A percentile compares a stretch with the other conserved stretches of the same genome.
Conservation (phyloP, 2,329 filamentous ascomycete genomes). For the Fusarium piperis region DNA sequence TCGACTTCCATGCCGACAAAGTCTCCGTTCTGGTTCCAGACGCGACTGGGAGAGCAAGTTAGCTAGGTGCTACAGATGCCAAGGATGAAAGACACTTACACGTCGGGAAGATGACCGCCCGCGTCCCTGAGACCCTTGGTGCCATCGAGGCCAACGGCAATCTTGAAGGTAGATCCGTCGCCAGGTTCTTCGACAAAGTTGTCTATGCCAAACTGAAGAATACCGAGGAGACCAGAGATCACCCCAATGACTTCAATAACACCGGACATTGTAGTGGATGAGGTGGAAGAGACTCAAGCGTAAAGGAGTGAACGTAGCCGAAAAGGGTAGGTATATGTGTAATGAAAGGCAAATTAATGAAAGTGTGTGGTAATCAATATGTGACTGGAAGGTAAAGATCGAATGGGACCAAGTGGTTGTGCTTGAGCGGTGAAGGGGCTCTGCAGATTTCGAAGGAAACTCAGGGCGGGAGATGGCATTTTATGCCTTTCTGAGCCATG, state of each 20-base stretch:
- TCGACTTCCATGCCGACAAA: neutral
- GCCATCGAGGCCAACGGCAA: neutral
- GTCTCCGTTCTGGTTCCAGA: neutral
- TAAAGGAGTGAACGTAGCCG: neutral
- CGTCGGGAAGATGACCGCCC: neutral
- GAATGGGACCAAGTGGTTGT: neutral
- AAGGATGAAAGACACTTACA: neutral
- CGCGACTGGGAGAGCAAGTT: neutral
- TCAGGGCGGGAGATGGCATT: neutral
- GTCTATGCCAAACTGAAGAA: neutral
- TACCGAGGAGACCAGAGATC: neutral
- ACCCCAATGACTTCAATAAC: neutral
- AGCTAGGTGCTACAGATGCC: neutral
- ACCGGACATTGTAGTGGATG: neutral
- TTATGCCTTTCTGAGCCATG: neutral
- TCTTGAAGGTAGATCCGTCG: neutral
- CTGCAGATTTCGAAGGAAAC: neutral
- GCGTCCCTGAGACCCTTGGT: neutral
- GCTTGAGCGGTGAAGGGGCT: neutral
- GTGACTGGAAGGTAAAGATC: neutral
- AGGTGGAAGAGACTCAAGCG: neutral
- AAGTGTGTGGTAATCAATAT: neutral
- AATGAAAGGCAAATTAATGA: neutral
- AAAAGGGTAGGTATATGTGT: neutral
- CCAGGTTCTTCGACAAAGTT: neutral